Base-by-base conservation (phyloP, 768 basidiomycete species). In the Candolleomyces efflorescens region DNA sequence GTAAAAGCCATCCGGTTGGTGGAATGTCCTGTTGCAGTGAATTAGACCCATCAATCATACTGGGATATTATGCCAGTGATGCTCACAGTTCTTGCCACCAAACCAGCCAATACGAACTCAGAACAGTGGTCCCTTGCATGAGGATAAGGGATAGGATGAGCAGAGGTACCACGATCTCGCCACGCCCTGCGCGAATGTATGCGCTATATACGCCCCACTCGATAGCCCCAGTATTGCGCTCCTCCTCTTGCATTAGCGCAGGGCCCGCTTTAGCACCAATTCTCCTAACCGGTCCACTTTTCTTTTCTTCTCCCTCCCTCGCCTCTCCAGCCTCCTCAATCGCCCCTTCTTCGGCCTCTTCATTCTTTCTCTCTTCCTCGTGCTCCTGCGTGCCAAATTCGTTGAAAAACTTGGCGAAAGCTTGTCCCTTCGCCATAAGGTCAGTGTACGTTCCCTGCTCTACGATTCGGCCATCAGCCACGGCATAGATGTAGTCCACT, bases 401-500 rank as follows among this genome's bases (percentile, higher is more conserved):
- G 7, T 70, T 73, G 50, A 94, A 77, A 61, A 96, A 88, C 56
- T 78, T 79, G 18, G 89, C 72, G 65, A 96, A 96, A 36, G 83
- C 82, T 1, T 85, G 85, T 3, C 84, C 72, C 37, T 74, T 79
- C 9, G 69, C 69, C 72, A 91, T 84, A 38, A 98, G 79, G 49
- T 90, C 85, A 0, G 73, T 65, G 63, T 90, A 96, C 1, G 91
- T 87, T 2, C 94, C 94, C 11, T 80, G 81, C 69, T 96, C 94
- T 20, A 81, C 82, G 58, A 98, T 84, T 37, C 75, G 77, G 5
- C 94, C 94, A 41, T 93, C 85, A 11, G 80, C 79, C 52, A 98
- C 73, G 36, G 86, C 85, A 66, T 86, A 86, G 67, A 98, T 88
- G 66, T 91, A 90, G 69, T 96, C 93, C 24, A 92, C 90, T 56